Base-by-base conservation (phyloP, 768 basidiomycete genomes). In the Austroboletus festivus region DNA sequence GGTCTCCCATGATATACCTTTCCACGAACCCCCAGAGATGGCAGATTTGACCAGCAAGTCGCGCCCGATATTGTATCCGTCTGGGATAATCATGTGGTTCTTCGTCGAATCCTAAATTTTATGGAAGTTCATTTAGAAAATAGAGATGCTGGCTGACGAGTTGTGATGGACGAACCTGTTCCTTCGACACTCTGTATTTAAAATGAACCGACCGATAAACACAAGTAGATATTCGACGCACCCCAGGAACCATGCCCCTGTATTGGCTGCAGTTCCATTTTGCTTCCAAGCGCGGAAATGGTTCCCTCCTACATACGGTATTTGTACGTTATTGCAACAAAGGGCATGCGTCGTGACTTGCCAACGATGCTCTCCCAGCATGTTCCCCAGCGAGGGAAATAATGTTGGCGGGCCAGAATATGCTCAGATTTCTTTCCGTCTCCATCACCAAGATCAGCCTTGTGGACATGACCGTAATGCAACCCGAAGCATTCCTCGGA, bases 231-330 rank as follows among this genome's bases (percentile, higher is more conserved):
- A 20, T 37, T 53, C 8, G 33, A 72, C 80, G 35, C 61, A 86
- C 87, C 80, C 89, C 10, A 93, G 71, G 59, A 93, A 93, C 90
- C 90, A 93, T 8, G 90, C 90, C 1, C 85, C 81, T 41, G 79
- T 85, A 57, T 83, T 71, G 0, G 79, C 87, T 16, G 71, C 59
- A 0, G 85, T 82, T 3, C 89, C 90, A 55, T 91, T 89, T 73
- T 93, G 90, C 60, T 81, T 83, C 90, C 90, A 93, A 8, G 89
- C 89, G 42, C 90, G 78, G 59, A 89, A 93, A 61, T 93, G 92
- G 48, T 93, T 84, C 2, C 90, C 91, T n/a, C 89, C 89, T 77
- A 59, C 21, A 43, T 23, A 19, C 24, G 38, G 44, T 39, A 40
- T 52, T 39, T 48, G 22, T 28, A 52, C 24, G 7, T 19, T n/a